Conservation (phyloP, 306 rosid species). For the Lagenaria siceraria region DNA sequence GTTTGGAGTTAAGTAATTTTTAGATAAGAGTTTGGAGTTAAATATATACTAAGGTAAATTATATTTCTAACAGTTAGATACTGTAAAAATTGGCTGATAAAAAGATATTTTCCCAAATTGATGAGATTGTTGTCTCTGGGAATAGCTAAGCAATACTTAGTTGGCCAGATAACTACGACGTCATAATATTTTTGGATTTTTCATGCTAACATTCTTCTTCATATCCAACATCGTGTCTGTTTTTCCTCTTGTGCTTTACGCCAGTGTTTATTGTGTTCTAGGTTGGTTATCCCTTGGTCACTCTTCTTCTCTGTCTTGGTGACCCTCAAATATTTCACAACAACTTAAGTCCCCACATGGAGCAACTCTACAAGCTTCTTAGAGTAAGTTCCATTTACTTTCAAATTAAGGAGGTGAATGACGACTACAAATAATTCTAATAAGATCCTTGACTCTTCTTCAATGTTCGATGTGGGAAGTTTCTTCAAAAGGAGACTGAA, state of each 20-base stretch:
- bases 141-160: neutral
- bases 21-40: no score
- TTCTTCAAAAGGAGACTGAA: neutral
- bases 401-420: neutral
- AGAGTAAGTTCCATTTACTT: conserved; percentile 45
- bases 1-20: neutral
- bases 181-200: neutral
- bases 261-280: conserved; percentile 13
- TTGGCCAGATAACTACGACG: neutral
- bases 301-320: conserved; percentile 96
- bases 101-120: neutral
- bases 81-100: neutral
- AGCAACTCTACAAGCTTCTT: conserved; percentile 93
- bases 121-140: neutral
- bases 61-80: neutral
- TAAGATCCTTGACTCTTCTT: neutral
- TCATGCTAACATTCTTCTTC: neutral
- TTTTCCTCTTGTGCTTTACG: neutral
- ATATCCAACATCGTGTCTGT: neutral
- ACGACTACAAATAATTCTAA: neutral
- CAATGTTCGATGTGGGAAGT: neutral
- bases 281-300: conserved; percentile 97
- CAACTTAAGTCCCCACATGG: conserved; percentile 92
- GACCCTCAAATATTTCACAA: conserved; percentile 78
- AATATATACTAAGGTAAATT: neutral